Base-by-base conservation (phyloP, 2,329 filamentous ascomycete species). In the Xylaria sp. region DNA sequence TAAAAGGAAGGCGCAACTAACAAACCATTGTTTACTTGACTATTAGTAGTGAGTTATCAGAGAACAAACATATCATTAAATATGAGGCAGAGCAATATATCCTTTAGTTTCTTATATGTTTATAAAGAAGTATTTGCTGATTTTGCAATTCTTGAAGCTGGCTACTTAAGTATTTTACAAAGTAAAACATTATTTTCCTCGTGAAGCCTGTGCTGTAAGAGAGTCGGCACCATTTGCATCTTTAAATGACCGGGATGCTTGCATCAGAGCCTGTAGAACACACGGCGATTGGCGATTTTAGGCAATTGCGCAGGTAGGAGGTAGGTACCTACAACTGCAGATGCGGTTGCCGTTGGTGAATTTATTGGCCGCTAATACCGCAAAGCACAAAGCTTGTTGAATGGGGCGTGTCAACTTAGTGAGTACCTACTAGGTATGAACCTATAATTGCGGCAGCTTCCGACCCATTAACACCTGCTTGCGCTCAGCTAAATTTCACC, bases 381-480 rank as follows among this genome's bases (percentile, higher is more conserved):
- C 33, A 43, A 13, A 18, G 41, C 5, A n/a, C 41, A 46, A 46
- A 46, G 63, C 67, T 69, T 71, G 60, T 71, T 71, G 64, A 61
- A 60, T 66, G 69, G 69, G 67, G 55, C 49, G 43, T 18, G 8
- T n/a, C n/a, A 63, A 54, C 46, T 56, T 46, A 46, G 41, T 8
- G 39, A 10, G 39, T 41, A 41, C 2, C 3, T 28, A 28, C 28
- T 28, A 28, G 28, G 28, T 28, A 28, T 28, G 33, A 46, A 46
- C 15, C 18, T 7, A n/a, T 15, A 46, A 28, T 28, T 7, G 15
- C 15, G 41, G 41, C 13, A 46, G 41, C 41, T 46, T 46, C 41
- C 13, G 41, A 46, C 41, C 7, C 18, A 15, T 46, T 46, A 15
- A n/a, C 41, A n/a, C n/a, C n/a, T 48, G 18, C n/a, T 15, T 10